Evolutionary conservation across 129 eudicot species (phyloP), one percentile per base, ranked within the genome.

Genomic region (Sambucus nigra): DNA sequence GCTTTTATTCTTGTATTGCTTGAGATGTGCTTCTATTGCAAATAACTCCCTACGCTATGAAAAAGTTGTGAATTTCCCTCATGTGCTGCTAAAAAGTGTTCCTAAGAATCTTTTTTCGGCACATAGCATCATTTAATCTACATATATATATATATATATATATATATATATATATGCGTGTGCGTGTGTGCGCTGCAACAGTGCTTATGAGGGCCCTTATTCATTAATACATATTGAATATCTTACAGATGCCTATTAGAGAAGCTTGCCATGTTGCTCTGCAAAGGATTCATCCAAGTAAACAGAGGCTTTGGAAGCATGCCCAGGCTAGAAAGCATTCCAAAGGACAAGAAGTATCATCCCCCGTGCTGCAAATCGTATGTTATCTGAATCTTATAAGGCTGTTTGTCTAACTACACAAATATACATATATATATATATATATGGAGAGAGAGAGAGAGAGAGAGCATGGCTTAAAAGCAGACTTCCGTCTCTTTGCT

Each of bases 221-320:
- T 8, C 2, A 35, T 7, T 35, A n/a, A 35, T 35, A 35, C 13
- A 8, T 35, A 2, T 35, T 12, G 22, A 71, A 53, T 51, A 31
- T 12, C 8, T 61, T 33, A 49, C 78, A 91, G 99, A 82, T 91
- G 99, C 99, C 99, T 18, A 91, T 79, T 16, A 86, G 84, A 66
- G 99, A 91, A 79, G 99, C 99, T 39, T 91, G 95, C 57, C 95
- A 91, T 72, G 99, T 86, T 44, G 99, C 99, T 44, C 74, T 91
- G 38, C 99, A 91, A 77, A 77, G 62, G 74, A 72, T 76, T 51
- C 79, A 91, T 55, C 99, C 99, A 9, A 51, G 70, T 53, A 91
- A 86, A 75, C 94, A 91, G 41, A 72, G 84, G 77, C 74, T 91
- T 28, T 91, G 99, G 99, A 91, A 91, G 57, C 99, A 86, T 75